phyloP scores from a whole-genome alignment of 345 rosid genomes.

The Punica granatum region DNA sequence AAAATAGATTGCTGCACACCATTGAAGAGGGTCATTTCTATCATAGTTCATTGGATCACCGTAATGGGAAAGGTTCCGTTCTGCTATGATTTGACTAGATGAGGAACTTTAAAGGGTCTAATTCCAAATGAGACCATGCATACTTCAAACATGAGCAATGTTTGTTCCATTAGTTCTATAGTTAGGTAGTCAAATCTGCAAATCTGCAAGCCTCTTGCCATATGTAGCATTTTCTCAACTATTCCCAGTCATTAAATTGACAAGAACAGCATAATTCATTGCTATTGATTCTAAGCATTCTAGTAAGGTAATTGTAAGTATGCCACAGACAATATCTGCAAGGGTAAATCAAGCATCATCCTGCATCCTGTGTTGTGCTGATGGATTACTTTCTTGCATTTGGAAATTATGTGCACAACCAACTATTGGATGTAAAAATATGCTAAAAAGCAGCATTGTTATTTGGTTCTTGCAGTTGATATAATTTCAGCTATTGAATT shows the following conservation, averaged over 20 bases:
- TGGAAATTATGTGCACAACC: neutral
- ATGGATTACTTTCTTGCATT: neutral
- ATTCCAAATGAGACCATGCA: neutral
- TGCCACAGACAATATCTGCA: neutral
- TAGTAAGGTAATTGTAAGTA: neutral
- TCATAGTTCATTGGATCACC: neutral
- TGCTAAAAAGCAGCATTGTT: neutral
- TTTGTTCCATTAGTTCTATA: neutral
- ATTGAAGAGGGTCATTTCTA: neutral
- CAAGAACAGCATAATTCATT: too few species aligned
- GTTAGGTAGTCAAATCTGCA: neutral
- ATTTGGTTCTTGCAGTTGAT: constrained; percentile 58
- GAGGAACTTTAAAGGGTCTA: neutral
- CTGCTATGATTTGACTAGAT: neutral
- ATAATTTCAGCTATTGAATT: constrained; percentile 85
- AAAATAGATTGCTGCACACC: neutral
- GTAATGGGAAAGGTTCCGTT: neutral
- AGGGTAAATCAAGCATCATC: neutral
- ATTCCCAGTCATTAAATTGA: neutral
- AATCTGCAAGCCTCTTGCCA: neutral
- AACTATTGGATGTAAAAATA: neutral
- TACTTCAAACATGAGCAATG: neutral
- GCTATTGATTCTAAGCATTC: neutral
- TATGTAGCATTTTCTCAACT: neutral
- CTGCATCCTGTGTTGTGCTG: neutral